Evolutionary conservation across 2,329 filamentous ascomycete species (phyloP).

Genomic region (Curvularia sp.): DNA sequence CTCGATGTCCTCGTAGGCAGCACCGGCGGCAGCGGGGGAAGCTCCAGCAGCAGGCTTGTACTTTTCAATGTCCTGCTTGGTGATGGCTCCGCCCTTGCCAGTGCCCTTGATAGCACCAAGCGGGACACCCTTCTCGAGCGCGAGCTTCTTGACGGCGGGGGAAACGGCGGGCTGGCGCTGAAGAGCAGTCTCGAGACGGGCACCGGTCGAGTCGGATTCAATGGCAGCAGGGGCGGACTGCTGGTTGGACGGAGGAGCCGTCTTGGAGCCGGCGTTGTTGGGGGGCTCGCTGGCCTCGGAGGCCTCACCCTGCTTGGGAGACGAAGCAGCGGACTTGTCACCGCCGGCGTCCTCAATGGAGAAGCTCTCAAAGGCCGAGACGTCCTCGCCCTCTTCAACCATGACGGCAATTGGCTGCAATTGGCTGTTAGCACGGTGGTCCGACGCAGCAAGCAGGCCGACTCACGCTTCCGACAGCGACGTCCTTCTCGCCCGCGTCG

Average conservation of each 20-base stretch:
- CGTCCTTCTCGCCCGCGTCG: constrained; percentile 91
- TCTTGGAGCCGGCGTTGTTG: constrained; percentile 60
- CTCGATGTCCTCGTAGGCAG: constrained; percentile 82
- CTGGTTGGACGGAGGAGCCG: constrained; percentile 60
- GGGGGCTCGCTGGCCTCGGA: constrained; percentile 67
- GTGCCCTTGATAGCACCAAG: constrained; percentile 83
- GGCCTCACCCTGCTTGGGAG: constrained; percentile 68
- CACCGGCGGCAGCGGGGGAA: constrained; percentile 60
- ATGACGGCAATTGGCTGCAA: constrained; percentile 90
- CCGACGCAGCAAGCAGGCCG: not conserved
- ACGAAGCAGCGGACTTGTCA: constrained; percentile 68
- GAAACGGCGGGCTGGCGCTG: constrained; percentile 79
- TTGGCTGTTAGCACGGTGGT: constrained; percentile 33
- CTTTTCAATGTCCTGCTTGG: constrained; percentile 93
- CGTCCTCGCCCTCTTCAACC: constrained; percentile 88
- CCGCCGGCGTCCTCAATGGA: constrained; percentile 89
- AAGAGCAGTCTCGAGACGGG: constrained; percentile 81
- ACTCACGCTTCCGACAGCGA: constrained; percentile 88
- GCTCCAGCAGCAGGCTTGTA: constrained; percentile 64
- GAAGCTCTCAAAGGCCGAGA: constrained; percentile 88
- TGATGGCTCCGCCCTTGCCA: constrained; percentile 85
- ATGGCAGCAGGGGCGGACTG: constrained; percentile 62
- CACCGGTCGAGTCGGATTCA: constrained; percentile 75
- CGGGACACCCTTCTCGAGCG: constrained; percentile 82
- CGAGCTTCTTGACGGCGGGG: constrained; percentile 78